Evolutionary conservation across 108 stramenopile species (phyloP), one percentile per base, ranked within the genome.

Genomic region (Skeletonema marinoi): DNA sequence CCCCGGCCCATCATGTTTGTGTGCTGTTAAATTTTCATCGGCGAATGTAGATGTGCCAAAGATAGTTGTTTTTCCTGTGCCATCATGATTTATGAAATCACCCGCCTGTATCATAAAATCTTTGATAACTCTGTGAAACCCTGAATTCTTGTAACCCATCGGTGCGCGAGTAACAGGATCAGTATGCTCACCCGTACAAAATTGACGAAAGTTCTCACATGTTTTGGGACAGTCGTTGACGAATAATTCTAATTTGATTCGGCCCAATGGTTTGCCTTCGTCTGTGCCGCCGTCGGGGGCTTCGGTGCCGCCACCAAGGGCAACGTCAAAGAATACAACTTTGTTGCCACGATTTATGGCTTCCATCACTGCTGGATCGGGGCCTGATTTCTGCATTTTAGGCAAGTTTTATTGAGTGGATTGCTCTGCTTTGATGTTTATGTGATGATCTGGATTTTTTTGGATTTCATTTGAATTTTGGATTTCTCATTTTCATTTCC

Each of bases 41-140:
- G 86, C 71, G 81, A 99, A 98, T n/a, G 90, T 85, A 13, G 87
- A 59, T 59, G 85, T 84, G 29, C 87, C 88, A 65, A 91, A 98
- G 21, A 97, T 93, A 63, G 89, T 93, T 25, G 82, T 84, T 54
- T 97, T 97, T 1, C 98, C 97, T 3, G 86, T 92, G 16, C 99
- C 99, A 59, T 98, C 84, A 80, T 97, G 62, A 61, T 98, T 88
- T 65, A 95, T 58, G 68, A 99, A 97, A 72, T 99, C 98, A 8
- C 98, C 98, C 1, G 97, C 95, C 54, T 97, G 97, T 33, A 92
- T 86, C 88, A 94, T 90, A 68, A 91, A 96, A 64, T 83, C 85
- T 88, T 98, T 97, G 67, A 99, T 98, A 59, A 99, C 95, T 0
- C 98, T 90, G 85, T 99, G 98, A 74, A 99, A 98, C 0, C 83